Base-by-base conservation (phyloP, 306 rosid species). In the Hippophae rhamnoides region DNA sequence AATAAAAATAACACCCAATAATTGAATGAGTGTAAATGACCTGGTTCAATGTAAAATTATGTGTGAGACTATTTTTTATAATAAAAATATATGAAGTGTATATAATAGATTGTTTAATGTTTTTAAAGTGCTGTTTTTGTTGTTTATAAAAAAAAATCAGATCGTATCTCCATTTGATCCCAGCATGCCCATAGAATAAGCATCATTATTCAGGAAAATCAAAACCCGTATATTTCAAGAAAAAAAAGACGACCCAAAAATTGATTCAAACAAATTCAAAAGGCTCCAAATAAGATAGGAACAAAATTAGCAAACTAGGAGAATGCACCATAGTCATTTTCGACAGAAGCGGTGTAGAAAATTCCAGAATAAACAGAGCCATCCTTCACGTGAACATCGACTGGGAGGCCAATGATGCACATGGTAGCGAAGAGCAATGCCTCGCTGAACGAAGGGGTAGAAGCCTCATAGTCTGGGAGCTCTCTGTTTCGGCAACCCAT, bases 301-400 rank as follows among this genome's bases (percentile, higher is more conserved):
- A 31, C 38, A 31, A 31, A 2, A 44, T 59, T 10, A 45, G 59
- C 45, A 73, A 52, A 10, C 6, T 13, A 66, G 47, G 31, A 13
- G 66, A 63, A 47, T 69, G 13, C 53, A 84, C 95, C 92, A n/a
- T 74, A 87, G 52, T 73, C 71, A 27, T 56, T 61, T 11, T 81
- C 80, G 46, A 74, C 60, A 52, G 78, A 83, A 48, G 96, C 86
- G 54, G 96, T 85, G 78, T 84, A 76, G 83, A 90, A 85, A 77
- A 81, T 82, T 72, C 95, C 97, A 71, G 97, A 84, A 74, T 74
- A 84, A 1, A 90, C 78, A 56, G 97, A 90, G 53, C 95, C 95
- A 70, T 90, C 90, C 61, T 64, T 84, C 43, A 84, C 75, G 27
- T 82, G 94, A 50, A 84, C 95, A 52, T 90, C 89, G 25, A 86